Conservation (phyloP, 345 rosid genomes). For the Rhodamnia rubescens region DNA sequence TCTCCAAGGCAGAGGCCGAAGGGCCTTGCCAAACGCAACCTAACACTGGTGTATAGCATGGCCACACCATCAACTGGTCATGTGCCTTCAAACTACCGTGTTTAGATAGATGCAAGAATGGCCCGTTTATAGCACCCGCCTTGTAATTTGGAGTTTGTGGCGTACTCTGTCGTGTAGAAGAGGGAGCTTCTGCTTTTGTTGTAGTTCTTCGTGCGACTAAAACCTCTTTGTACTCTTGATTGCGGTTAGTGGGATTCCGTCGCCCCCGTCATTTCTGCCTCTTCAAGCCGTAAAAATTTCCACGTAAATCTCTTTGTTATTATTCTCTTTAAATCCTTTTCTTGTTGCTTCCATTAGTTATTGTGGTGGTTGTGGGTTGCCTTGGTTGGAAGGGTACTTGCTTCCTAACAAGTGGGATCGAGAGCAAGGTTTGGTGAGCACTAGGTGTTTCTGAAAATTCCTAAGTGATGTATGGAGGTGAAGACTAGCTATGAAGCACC, state of each 20-base stretch:
- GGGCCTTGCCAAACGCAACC: not conserved
- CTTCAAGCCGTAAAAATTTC: too few relatives aligned
- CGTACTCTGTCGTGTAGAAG: not conserved
- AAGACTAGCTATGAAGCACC: too few relatives aligned
- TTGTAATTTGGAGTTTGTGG: not conserved
- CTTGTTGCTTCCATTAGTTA: not conserved
- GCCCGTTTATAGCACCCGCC: not conserved
- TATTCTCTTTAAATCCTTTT: too few relatives aligned
- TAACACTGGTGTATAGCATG: not conserved
- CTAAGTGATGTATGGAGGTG: not conserved
- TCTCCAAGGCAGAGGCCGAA: not conserved
- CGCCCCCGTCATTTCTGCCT: not conserved
- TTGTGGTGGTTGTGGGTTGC: not conserved
- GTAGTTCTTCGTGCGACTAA: not conserved
- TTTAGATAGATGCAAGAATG: not conserved
- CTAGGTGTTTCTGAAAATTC: not conserved
- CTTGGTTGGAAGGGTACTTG: not conserved
- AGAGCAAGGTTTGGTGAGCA: not conserved
- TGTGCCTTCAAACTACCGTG: not conserved
- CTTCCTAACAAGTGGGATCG: not conserved
- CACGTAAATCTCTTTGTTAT: too few relatives aligned
- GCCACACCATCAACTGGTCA: not conserved
- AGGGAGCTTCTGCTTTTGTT: not conserved
- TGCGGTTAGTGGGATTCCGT: not conserved
- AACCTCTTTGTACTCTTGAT: not conserved